Evolutionary conservation across 1,284 basidiomycete genomes (phyloP), one percentile per base, ranked within the genome.

Genomic region (Somion occarium): DNA sequence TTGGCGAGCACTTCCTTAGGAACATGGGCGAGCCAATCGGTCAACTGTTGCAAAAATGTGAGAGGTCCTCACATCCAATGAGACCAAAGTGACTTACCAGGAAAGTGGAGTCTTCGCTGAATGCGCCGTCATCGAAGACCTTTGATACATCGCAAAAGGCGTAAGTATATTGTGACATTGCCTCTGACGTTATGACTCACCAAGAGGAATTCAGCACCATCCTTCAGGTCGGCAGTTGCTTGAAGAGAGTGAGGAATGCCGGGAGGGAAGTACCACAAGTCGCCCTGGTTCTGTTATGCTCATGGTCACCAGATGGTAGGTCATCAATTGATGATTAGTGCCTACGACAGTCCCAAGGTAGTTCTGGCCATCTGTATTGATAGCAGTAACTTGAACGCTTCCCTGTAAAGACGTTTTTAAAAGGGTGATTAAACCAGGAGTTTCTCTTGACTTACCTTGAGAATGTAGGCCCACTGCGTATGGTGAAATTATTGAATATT

Each of bases 161-260:
- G n/a, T n/a, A n/a, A n/a, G n/a, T n/a, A n/a, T n/a, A n/a, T n/a
- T n/a, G n/a, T n/a, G n/a, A n/a, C n/a, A n/a, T n/a, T n/a, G n/a
- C n/a, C n/a, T n/a, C n/a, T n/a, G n/a, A n/a, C n/a, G n/a, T 4
- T 38, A 9, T 38, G 42, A 57, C 76, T 58, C 46, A 85, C 83
- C 58, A 91, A 69, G 30, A 89, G 66, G 63, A 88, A 89, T 64
- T 90, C 86, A 7, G 79, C 70, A 2, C 85, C 86, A 1, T 78
- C 77, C 5, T 74, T 69, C 42, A 73, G 64, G 48, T 80, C 78
- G 22, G 65, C 69, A 3, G 79, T 81, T n/a, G 82, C 85, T 69
- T 89, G 86, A 24, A 89, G 70, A 3, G 64, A 65, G 51, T 71
- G 69, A 0, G 69, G 69, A 20, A 61, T 56, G 15, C 85, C 84